Base-by-base conservation (phyloP, 2,329 filamentous ascomycete species). In the Fusarium sp. region DNA sequence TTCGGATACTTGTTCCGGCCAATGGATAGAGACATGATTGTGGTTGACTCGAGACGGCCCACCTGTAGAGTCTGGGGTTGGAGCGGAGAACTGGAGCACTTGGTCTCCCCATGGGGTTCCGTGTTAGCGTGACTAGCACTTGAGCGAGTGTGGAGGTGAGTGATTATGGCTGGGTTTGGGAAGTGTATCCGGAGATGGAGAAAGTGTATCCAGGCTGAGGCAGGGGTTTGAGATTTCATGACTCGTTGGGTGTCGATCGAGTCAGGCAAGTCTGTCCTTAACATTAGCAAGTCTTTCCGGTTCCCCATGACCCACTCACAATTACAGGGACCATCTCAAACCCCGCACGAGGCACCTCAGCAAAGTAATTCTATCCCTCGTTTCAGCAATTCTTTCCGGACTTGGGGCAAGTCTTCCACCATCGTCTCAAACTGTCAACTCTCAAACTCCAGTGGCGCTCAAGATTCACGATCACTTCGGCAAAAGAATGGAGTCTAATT, bases 91-190 rank as follows among this genome's bases (percentile, higher is more conserved):
- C 33, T 61, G 42, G 31, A 27, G 17, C 42, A n/a, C 9, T 20
- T 24, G 16, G 36, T 36, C 59, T 38, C 59, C 59, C 59, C 59
- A 62, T 62, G 59, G 59, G 59, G 59, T 36, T 62, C 44, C 46
- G 17, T 36, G 42, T 62, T 49, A 24, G 29, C 44, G 29, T 36
- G 42, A 51, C 33, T 62, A 51, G 58, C 33, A 24, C 36, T 24
- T 20, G 56, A 6, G n/a, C 1, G 7, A 29, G 40, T 29, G 10
- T 44, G 24, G 29, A 61, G 58, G n/a, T 46, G 29, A 61, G 42
- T 7, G 27, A 61, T 61, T 61, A 46, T 49, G 58, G 27, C 20
- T 31, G 4, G 1, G 10, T 7, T 36, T 36, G 12, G 44, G 17
- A 51, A 62, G 59, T 35, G 7, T 62, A 20, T 51, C 59, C 59